Evolutionary conservation across 2,329 filamentous ascomycete species (phyloP).

Genomic region (Colletotrichum godetiae): DNA sequence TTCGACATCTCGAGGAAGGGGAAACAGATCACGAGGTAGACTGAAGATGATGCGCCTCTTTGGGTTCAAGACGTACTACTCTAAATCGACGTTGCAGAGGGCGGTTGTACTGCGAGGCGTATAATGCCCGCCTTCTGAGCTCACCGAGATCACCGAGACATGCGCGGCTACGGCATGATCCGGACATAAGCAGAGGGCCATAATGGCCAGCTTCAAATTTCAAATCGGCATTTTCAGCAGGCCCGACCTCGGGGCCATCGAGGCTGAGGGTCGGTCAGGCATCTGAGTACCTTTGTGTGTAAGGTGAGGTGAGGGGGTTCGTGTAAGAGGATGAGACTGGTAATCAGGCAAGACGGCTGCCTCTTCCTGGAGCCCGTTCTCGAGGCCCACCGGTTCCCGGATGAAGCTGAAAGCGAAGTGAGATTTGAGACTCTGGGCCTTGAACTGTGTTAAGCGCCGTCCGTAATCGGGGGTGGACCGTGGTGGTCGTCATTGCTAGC

Average conservation of each 20-base stretch:
- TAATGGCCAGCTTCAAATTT: background rate
- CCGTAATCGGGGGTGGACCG: conserved; percentile 9
- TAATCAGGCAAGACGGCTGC: conserved; percentile 11
- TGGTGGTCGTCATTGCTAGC: background rate
- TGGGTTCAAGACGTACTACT: background rate
- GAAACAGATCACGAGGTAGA: background rate
- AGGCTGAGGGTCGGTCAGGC: background rate
- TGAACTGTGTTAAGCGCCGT: conserved; percentile 33
- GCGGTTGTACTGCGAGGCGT: conserved; percentile 1
- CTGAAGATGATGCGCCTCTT: background rate
- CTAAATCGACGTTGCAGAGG: conserved; percentile 2
- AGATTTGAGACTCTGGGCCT: background rate
- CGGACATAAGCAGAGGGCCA: background rate
- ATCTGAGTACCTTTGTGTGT: background rate
- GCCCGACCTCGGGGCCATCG: conserved; percentile 25
- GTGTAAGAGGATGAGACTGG: conserved; percentile 30
- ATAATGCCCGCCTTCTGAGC: background rate
- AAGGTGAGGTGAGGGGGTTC: background rate
- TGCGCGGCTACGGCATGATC: conserved; percentile 10
- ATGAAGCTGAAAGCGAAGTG: background rate
- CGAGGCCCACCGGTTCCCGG: background rate
- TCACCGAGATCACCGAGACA: background rate
- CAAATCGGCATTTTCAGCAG: background rate
- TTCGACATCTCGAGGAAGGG: background rate
- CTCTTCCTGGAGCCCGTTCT: background rate